Base-by-base conservation (phyloP, 495 filamentous ascomycete species). In the Penicillium angulare region DNA sequence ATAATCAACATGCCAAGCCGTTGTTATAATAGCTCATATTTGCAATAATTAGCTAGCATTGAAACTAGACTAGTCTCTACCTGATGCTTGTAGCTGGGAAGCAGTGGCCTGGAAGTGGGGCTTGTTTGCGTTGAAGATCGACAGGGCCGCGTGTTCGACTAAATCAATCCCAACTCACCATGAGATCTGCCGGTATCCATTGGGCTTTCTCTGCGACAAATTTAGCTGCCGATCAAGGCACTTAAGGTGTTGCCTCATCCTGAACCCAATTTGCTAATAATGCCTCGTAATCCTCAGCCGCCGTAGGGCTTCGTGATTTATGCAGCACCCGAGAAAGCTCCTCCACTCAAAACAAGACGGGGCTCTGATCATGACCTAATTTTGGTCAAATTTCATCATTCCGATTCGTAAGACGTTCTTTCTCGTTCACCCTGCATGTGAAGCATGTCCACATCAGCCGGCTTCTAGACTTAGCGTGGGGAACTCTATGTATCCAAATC, bases 121-220 rank as follows among this genome's bases (percentile, higher is more conserved):
- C n/a, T n/a, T n/a, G n/a, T n/a, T n/a, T n/a, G n/a, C n/a, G n/a
- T n/a, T n/a, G 8, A 31, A 31, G 38, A 41, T 41, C 38, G 38
- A 41, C 38, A 41, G 38, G 38, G 38, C 38, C 38, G 38, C 38
- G 38, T 41, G 38, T 41, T 3, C 38, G 38, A 10, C 20, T 12
- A 7, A 31, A 23, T n/a, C n/a, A 41, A 41, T 12, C 21, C 3
- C 9, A 24, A 41, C 15, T 13, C 38, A 41, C 7, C 4, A 18
- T 41, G 21, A 23, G n/a, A 20, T 13, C 15, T 41, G 38, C 21
- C 20, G 38, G 18, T 18, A 15, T n/a, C 38, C 21, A 41, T 13
- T n/a, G n/a, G n/a, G n/a, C n/a, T n/a, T n/a, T n/a, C n/a, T n/a
- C n/a, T n/a, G n/a, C n/a, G n/a, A n/a, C n/a, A n/a, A n/a, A n/a